Evolutionary conservation across 108 stramenopile species (phyloP).

Genomic region (Stephanodiscus triporus): DNA sequence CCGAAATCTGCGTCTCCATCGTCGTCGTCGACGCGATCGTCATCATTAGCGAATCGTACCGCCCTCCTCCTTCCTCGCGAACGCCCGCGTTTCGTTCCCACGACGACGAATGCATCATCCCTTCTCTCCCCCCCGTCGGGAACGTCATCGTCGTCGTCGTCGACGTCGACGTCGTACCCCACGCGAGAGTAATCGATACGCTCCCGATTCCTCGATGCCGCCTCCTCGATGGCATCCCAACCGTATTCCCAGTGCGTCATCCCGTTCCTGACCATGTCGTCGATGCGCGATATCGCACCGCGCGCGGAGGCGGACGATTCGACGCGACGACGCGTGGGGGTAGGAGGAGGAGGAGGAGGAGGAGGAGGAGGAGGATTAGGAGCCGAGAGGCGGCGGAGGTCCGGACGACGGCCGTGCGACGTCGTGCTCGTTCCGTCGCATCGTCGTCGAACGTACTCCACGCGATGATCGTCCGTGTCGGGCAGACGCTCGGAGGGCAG

Average conservation of each 20-base stretch:
- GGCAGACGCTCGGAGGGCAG: constrained; percentile 9
- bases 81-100: background rate
- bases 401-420: too few relatives aligned
- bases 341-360: background rate
- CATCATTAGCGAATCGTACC: background rate
- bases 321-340: background rate
- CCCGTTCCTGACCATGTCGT: constrained; percentile 16
- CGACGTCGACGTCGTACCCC: background rate
- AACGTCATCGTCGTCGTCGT: too few relatives aligned
- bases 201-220: constrained; percentile 28
- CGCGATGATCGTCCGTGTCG: too few relatives aligned
- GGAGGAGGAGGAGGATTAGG: too few relatives aligned
- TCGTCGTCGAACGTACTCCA: too few relatives aligned
- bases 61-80: background rate
- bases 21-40: background rate
- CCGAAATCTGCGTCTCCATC: background rate
- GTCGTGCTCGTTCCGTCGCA: background rate
- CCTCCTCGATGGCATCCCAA: constrained; percentile 47
- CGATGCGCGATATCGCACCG: constrained; percentile 35
- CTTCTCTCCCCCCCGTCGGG: background rate
- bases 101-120: background rate
- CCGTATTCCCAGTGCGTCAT: constrained; percentile 27
- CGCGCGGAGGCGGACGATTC: constrained; percentile 11
- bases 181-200: constrained; percentile 16
- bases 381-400: too few relatives aligned